Conservation (phyloP, 106 monocot species). For the Apostasia ramifera region DNA sequence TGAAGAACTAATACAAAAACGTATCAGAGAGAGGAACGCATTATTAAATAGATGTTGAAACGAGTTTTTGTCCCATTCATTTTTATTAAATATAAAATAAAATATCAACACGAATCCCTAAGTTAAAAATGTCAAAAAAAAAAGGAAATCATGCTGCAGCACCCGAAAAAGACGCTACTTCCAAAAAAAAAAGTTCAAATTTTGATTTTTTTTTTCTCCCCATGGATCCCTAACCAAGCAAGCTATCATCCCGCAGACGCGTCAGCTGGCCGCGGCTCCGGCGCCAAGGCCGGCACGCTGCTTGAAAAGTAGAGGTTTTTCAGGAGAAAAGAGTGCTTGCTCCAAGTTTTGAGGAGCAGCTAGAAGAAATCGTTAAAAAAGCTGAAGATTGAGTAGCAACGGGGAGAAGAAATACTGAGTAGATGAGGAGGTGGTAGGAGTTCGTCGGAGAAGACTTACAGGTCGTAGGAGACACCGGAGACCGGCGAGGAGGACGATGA, state of each 20-base stretch:
- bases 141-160: neutral
- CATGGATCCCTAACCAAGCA: neutral
- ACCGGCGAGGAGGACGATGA: too few species aligned
- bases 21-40: neutral
- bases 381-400: neutral
- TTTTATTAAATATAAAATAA: neutral
- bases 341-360: neutral
- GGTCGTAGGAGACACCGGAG: neutral
- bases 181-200: too few species aligned
- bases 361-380: neutral
- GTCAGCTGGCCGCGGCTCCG: neutral
- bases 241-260: neutral
- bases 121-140: neutral
- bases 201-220: too few species aligned
- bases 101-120: neutral
- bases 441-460: neutral
- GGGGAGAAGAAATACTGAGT: neutral
- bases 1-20: neutral
- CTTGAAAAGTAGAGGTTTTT: neutral
- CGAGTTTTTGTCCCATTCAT: neutral
- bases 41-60: neutral
- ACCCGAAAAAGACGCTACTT: too few species aligned
- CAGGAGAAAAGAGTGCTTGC: neutral
- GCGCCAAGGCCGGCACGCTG: neutral
- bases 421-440: neutral